Base-by-base conservation (phyloP, 2,329 filamentous ascomycete genomes). In the Aphanocladium album region DNA sequence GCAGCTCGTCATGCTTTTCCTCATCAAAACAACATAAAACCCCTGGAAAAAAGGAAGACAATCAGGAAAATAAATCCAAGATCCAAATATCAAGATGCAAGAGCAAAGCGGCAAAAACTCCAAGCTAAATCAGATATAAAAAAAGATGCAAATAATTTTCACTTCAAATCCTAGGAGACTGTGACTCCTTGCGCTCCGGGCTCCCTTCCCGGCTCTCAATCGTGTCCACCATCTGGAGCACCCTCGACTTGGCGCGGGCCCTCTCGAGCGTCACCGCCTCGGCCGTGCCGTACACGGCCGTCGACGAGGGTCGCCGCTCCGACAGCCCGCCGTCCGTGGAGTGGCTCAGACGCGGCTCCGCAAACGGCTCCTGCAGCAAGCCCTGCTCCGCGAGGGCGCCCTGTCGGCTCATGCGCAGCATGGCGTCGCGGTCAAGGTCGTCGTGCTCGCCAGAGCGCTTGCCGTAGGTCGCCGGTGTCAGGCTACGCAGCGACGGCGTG, bases 191-290 rank as follows among this genome's bases (percentile, higher is more conserved):
- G 17, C 66, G 62, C 58, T 63, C 68, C 23, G 78, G 73, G 62
- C 79, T 83, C 5, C 65, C 69, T 25, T 76, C 74, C 46, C 75
- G 69, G 37, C 70, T 76, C 75, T 86, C 83, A 62, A 85, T 76
- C 62, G 73, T 78, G 66, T 85, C 77, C 43, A 86, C 81, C 81
- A 86, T 83, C 50, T 77, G 75, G 51, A 83, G 68, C 30, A 86
- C 83, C 39, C 77, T 70, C 16, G 59, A 60, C 45, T 56, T 56
- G 16, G 78, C 79, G 64, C 73, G 69, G 11, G 79, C 75, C 61
- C 70, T 70, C 64, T 77, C 73, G 23, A 78, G 63, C 46, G 70
- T 71, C 55, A 83, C 73, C n/a, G 75, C 78, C 67, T 83, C 75
- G 3, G 81, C 82, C 21, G 76, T 79, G 53, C 57, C 57, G 30